Evolutionary conservation across 2,329 filamentous ascomycete species (phyloP), one percentile per base, ranked within the genome.

Genomic region (Fusarium newnesense): DNA sequence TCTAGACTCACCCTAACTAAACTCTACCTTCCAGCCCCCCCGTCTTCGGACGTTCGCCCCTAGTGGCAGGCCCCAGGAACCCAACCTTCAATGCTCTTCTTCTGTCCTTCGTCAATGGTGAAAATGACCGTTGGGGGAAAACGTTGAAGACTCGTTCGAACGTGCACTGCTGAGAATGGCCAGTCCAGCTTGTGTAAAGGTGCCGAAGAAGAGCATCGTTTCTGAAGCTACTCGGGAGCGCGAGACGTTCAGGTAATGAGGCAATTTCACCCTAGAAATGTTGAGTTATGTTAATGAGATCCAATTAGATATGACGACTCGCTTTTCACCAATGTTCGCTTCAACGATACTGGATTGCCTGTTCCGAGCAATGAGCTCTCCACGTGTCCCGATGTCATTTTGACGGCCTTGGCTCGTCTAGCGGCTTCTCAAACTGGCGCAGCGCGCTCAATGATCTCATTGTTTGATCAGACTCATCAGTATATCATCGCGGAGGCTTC

Each of bases 401-500:
- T 89, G 37, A 87, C 85, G 1, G 83, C 85, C 3, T 84, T 88
- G 44, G 85, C 86, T 40, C 86, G 89, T 67, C 81, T 89, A 7
- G 86, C 82, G 1, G 81, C 83, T 18, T 77, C 83, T 56, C 82
- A 84, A 16, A 79, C 88, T 13, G 80, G 83, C 21, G 81, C 80
- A 9, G 77, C 80, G 15, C 82, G 85, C 34, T 79, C 81, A 13
- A 72, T 88, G 30, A 82, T 89, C 61, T 88, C 87, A 1, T 79
- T 89, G 24, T 88, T 89, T 69, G 87, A 87, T 69, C 79, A 79
- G 4, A 79, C 80, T 21, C 77, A 83, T 58, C 86, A 89, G 70
- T 84, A 87, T 61, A 79, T 89, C 37, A 78, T 89, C n/a, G 86
- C 87, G 49, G 87, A 89, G 69, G 85, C 86, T 10, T 86, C 86